These are phyloP conservation scores for Priceomyces haplophilus DNA, from an alignment of 805 yeast genomes.

Conservation along the genomic window DNA sequence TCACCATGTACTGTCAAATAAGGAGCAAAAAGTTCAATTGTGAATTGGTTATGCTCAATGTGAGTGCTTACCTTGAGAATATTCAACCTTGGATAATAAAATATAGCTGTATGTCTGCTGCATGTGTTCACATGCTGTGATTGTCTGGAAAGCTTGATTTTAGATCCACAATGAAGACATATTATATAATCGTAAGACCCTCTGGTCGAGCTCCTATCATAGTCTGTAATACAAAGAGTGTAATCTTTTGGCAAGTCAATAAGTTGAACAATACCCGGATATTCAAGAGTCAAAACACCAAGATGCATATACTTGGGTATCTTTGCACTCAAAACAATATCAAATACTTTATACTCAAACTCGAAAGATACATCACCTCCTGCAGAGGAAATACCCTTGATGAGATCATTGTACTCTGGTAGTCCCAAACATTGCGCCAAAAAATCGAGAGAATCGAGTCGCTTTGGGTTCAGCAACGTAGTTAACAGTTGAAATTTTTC, in stretches of 20 bases:
- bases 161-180: conserved; percentile 36
- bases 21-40: conserved; percentile 54
- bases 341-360: conserved; percentile 22
- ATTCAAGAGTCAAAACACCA: conserved; percentile 36
- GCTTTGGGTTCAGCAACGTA: conserved; percentile 11
- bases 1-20: conserved; percentile 77
- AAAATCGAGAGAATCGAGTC: conserved; percentile 19
- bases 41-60: conserved; percentile 23
- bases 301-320: conserved; percentile 21
- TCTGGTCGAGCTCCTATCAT: conserved; percentile 10
- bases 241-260: conserved; percentile 49
- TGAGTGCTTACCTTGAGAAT: conserved; percentile 21
- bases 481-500: conserved; percentile 16
- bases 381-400: conserved; percentile 7
- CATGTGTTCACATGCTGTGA: conserved; percentile 28
- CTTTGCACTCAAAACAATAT: conserved; percentile 21
- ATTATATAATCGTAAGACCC: conserved; percentile 22
- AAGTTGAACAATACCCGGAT: conserved; percentile 54
- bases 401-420: conserved; percentile 21
- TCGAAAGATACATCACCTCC: conserved; percentile 1
- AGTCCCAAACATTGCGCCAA: conserved; percentile 24
- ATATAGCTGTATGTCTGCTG: conserved; percentile 22
- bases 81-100: conserved; percentile 26
- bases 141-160: conserved; percentile 19
- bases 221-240: conserved; percentile 24